These are phyloP conservation scores for Colletotrichum limetticola DNA, from an alignment of 2,329 filamentous ascomycete species.

Conservation along the genomic window DNA sequence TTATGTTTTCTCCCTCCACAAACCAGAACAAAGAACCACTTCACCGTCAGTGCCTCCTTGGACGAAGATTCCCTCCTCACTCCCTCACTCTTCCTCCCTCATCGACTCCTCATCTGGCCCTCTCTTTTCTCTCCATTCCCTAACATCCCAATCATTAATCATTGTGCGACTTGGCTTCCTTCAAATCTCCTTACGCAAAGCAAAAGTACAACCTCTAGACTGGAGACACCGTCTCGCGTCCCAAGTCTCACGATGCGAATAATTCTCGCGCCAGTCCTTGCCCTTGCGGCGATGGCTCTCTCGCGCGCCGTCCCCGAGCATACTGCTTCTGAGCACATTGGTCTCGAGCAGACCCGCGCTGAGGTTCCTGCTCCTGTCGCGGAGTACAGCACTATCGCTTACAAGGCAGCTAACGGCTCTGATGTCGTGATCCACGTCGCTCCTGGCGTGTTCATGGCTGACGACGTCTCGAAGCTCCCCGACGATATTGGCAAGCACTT, in stretches of 20 bases:
- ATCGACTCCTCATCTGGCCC: neutral
- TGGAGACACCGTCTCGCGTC: no score
- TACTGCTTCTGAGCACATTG: neutral
- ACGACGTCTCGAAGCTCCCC: neutral
- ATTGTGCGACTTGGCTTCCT: neutral
- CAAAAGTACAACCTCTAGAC: neutral
- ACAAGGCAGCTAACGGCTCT: slow-evolving; percentile 25
- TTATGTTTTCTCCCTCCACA: neutral
- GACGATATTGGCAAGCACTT: neutral
- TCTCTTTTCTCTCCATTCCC: neutral
- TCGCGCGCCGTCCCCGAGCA: neutral
- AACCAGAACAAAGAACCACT: neutral
- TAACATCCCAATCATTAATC: neutral
- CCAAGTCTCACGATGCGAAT: slow-evolving; percentile 13
- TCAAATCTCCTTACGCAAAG: neutral
- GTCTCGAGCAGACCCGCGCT: neutral
- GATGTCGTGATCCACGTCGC: slow-evolving; percentile 7
- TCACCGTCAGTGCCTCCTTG: neutral
- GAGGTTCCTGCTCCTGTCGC: neutral
- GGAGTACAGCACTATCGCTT: neutral
- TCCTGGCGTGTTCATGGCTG: slow-evolving; percentile 1
- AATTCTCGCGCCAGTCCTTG: neutral
- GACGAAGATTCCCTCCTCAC: neutral
- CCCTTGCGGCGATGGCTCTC: neutral
- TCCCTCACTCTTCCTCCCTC: neutral